Percentiles rank a stretch among this genome's conserved stretches.
Evolutionary conservation across 192 early-diverging fungal species (phyloP).

Genomic region (Diversispora epigaea): DNA sequence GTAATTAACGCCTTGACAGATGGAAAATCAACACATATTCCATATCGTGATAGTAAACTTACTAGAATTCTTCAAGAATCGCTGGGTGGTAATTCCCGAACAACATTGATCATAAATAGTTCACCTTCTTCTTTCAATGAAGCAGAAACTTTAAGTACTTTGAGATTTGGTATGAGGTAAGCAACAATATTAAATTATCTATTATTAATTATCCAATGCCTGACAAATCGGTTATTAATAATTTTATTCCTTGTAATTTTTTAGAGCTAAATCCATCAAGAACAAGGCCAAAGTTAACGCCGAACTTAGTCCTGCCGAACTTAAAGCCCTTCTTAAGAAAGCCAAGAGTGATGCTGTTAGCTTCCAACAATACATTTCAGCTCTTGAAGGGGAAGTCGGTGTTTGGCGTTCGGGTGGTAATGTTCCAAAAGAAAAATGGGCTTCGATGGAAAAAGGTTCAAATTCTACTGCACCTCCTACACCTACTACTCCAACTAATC

Average conservation of each 20-base stretch:
- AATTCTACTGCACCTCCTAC: constrained; percentile 44
- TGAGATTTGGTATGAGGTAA: constrained; percentile 89
- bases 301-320: constrained; percentile 90
- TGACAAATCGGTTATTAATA: not conserved
- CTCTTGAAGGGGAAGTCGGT: constrained; percentile 85
- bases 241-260: constrained; percentile 3
- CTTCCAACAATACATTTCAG: constrained; percentile 80
- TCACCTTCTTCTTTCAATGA: constrained; percentile 98
- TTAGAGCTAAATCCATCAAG: constrained; percentile 96
- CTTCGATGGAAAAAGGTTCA: constrained; percentile 53
- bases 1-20: constrained; percentile 99
- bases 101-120: constrained; percentile 98
- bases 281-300: constrained; percentile 99
- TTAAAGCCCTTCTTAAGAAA: constrained; percentile 92
- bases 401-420: constrained; percentile 84
- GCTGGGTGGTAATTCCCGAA: constrained; percentile 98
- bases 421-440: constrained; percentile 64
- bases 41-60: constrained; percentile 98
- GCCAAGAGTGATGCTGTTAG: constrained; percentile 77
- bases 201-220: not conserved
- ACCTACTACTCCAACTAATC: constrained; percentile 50
- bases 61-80: constrained; percentile 99
- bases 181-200: constrained; percentile 18
- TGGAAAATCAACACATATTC: constrained; percentile 97
- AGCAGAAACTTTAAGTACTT: constrained; percentile 88